Conservation (phyloP, 352 stramenopile genomes). For the Globisporangium uncinulatum region DNA sequence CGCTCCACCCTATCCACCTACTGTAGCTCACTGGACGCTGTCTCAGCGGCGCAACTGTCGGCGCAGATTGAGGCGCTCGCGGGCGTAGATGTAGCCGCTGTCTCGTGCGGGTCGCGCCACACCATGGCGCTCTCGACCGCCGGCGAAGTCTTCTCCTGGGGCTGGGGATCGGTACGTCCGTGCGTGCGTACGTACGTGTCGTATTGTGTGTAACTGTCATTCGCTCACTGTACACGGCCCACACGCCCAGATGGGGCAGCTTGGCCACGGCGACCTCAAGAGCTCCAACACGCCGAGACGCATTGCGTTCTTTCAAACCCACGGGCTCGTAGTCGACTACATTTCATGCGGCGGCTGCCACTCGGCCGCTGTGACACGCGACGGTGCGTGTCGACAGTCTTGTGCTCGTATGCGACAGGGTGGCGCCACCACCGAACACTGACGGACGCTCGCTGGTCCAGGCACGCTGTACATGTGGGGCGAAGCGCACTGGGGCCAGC, state of each 20-base stretch:
- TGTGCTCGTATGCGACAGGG: no score
- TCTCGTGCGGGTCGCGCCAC: constrained; percentile 79
- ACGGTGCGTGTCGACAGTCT: constrained; percentile 40
- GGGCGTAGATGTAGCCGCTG: constrained; percentile 49
- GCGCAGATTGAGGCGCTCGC: constrained; percentile 43
- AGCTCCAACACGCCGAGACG: constrained; percentile 53
- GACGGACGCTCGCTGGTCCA: constrained; percentile 4
- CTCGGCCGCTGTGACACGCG: constrained; percentile 62
- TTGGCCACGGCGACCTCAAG: constrained; percentile 72
- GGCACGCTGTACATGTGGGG: constrained; percentile 79
- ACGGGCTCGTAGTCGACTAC: constrained; percentile 50
- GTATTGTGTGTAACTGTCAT: not conserved
- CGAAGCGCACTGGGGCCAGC: constrained; percentile 76
- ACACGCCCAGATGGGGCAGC: constrained; percentile 59
- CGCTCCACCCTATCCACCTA: constrained; percentile 25
- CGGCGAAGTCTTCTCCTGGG: constrained; percentile 68
- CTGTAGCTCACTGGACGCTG: constrained; percentile 49
- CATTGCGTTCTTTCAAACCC: constrained; percentile 56
- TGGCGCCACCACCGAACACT: not conserved
- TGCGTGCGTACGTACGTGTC: not conserved
- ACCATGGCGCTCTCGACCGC: constrained; percentile 67
- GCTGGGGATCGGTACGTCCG: constrained; percentile 63
- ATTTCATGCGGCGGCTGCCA: constrained; percentile 81
- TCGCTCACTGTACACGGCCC: not conserved
- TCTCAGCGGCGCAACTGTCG: constrained; percentile 74